Evolutionary conservation across 257 asterid genomes (phyloP), one percentile per base, ranked within the genome.

Genomic region (Solanum pinnatisectum): DNA sequence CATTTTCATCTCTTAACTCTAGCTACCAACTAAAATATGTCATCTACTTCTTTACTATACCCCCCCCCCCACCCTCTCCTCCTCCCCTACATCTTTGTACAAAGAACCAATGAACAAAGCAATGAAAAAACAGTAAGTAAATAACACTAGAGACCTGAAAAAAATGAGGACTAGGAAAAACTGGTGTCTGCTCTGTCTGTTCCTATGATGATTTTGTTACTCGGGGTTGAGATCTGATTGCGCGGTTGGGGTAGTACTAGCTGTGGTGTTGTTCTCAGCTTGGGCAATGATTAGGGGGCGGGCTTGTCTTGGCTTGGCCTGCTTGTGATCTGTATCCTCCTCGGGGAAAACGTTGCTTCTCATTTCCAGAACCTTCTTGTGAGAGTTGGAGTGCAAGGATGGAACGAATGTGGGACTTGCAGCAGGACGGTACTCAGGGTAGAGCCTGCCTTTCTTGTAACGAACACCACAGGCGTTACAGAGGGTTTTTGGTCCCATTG

Each of bases 381-480:
- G 82, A 73, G 82, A 73, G 84, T 93, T 93, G 0, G 96, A 93
- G 86, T 93, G 96, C 89, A 92, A 35, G 1, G 90, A 74, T 1
- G 96, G 93, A 78, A 92, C 93, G 35, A 93, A 93, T 5, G 96
- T 93, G 2, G 94, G 94, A 52, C 93, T 90, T 4, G 94, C 96
- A 4, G 96, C 96, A 8, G 96, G 96, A 5, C 96, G 91, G 84
- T 93, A 93, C 72, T 91, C 94, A 0, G 94, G 96, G 87, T 89
- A 93, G 32, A 93, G 94, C 5, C 94, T 76, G 81, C 96, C 96
- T 2, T 93, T 90, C 89, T 93, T 93, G 91, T 92, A 88, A 40
- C 95, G 94, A 30, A 93, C 95, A 0, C 94, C 95, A 86, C 96
- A 93, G 0, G 96, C 96, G 49, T 93, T 93, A 88, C 96, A 93